A percentile compares a stretch with the other conserved stretches of the same genome.
These are phyloP conservation scores for Apiospora marii DNA, from an alignment of 2,329 filamentous ascomycete genomes.

Conservation along the genomic window DNA sequence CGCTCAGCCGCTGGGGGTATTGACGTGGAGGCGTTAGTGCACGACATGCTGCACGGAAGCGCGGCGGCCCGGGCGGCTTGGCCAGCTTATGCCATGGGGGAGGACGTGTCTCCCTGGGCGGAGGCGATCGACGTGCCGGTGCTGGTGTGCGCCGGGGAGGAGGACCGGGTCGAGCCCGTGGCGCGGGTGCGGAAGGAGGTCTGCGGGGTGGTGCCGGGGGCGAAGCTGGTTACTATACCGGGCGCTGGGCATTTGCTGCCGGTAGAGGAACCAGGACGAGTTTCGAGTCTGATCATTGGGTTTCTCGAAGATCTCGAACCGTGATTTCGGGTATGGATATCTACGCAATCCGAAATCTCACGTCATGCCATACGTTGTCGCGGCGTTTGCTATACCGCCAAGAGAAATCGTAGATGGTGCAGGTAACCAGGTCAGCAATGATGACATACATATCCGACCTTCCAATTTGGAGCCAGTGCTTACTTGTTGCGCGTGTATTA, in stretches of 20 bases:
- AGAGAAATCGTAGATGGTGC: neutral
- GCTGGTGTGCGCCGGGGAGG: slow-evolving; percentile 39
- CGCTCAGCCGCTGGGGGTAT: neutral
- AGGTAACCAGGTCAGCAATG: neutral
- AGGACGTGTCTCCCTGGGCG: slow-evolving; percentile 39
- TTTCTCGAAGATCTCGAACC: neutral
- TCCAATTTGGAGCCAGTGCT: neutral
- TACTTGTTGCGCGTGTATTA: neutral
- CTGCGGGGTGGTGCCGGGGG: neutral
- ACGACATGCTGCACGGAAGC: slow-evolving; percentile 42
- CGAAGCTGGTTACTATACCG: neutral
- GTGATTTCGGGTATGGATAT: neutral
- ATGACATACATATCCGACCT: neutral
- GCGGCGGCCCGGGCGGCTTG: slow-evolving; percentile 43
- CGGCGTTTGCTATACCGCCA: no score
- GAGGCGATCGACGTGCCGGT: slow-evolving; percentile 34
- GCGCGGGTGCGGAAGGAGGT: neutral
- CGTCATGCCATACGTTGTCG: no score
- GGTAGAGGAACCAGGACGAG: neutral
- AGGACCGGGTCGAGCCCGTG: neutral
- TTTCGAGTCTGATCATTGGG: neutral
- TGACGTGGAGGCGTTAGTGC: slow-evolving; percentile 30
- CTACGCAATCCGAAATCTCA: neutral
- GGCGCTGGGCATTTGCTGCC: neutral
- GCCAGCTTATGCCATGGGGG: slow-evolving; percentile 44